Evolutionary conservation across 2,329 filamentous ascomycete species (phyloP), one percentile per base, ranked within the genome.

Genomic region (Macrophomina pseudophaseolina): DNA sequence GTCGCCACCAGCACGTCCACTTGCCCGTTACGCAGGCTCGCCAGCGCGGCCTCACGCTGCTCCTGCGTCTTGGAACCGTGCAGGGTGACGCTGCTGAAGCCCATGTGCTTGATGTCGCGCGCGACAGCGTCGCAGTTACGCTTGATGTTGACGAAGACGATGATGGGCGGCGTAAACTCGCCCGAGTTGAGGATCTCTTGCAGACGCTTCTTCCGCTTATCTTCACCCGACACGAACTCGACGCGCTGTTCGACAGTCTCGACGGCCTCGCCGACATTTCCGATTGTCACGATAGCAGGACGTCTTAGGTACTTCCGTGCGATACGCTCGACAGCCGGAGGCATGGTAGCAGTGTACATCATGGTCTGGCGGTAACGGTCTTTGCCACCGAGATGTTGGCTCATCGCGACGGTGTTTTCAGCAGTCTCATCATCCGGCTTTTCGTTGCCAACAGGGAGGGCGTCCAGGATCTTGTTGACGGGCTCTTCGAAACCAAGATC

Each of bases 271-370:
- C 95, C 95, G 1, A 90, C 88, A 74, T 96, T 97, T 70, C 95
- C 95, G 70, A 99, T 98, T 0, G 91, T 97, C 46, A 97, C 93
- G 60, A 94, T 95, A 23, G 95, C 95, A 0, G 95, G 95, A 12
- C 95, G 88, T 0, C 94, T 91, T 16, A 98, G 88, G 76, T 99
- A 99, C 77, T 97, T 97, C 73, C 94, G 91, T n/a, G 95, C 95
- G 70, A 99, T 98, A 69, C 92, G 91, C 77, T 99, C 95, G 16
- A 99, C 92, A 0, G 91, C 88, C 0, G 91, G 82, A 1, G 95
- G 94, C 95, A 99, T 99, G 33, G 95, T 99, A 64, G 95, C 95
- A 70, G 95, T 98, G 87, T 98, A 99, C 95, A 99, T 99, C 95
- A 99, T 99, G 0, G 95, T 99, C 79, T 99, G 94, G 67, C 95